phyloP scores from a whole-genome alignment of 208 protist species.

The Acanthamoeba royreba region DNA sequence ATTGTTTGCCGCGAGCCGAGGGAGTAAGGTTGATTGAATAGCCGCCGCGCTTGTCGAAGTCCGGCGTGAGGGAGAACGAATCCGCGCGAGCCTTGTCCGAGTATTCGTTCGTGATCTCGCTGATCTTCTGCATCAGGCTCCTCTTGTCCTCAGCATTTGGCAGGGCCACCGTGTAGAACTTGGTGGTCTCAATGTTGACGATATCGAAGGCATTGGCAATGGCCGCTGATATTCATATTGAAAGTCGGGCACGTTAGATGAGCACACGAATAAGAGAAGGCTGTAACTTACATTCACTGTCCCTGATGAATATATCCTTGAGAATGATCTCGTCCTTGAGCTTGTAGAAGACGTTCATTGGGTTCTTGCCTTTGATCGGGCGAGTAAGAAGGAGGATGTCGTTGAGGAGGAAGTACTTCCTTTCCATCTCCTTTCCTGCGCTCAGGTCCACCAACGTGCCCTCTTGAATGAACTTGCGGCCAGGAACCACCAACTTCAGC shows the following conservation, averaged over 20 bases:
- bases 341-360: background rate
- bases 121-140: conserved; percentile 3
- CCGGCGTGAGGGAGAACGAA: background rate
- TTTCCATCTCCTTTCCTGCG: conserved; percentile 35
- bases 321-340: conserved; percentile 32
- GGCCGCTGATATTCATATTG: background rate
- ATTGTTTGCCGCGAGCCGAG: background rate
- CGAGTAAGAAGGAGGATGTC: background rate
- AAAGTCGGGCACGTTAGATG: background rate
- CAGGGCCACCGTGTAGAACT: background rate
- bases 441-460: background rate
- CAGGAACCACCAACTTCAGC: conserved; percentile 7
- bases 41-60: background rate
- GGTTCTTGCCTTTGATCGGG: background rate
- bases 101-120: conserved; percentile 30
- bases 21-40: conserved; percentile 16
- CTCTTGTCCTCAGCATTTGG: background rate
- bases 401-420: conserved; percentile 36
- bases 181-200: background rate
- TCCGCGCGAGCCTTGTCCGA: background rate
- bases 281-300: background rate
- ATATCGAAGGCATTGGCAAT: conserved; percentile 28
- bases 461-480: conserved; percentile 26
- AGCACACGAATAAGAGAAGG: background rate
- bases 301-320: background rate